Conservation (phyloP, 768 basidiomycete species). For the Pleurotus ostreatus region DNA sequence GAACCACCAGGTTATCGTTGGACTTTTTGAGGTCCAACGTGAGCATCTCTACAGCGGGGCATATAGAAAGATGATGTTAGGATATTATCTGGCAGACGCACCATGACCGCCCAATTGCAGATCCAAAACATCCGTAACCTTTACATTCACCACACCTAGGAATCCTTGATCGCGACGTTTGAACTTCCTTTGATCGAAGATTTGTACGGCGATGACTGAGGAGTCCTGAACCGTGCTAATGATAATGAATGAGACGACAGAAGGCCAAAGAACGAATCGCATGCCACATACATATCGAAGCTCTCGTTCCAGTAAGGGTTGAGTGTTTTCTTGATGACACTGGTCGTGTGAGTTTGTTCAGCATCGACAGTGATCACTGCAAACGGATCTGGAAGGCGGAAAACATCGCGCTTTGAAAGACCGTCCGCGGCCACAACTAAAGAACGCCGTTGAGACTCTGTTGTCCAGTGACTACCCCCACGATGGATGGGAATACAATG, state of each 20-base stretch:
- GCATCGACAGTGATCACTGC: constrained; percentile 98
- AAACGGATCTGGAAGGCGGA: constrained; percentile 95
- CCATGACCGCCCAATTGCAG: constrained; percentile 92
- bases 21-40: constrained; percentile 97
- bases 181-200: constrained; percentile 99
- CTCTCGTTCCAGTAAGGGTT: constrained; percentile 98
- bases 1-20: constrained; percentile 97
- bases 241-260: constrained; percentile 5
- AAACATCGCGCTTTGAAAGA: constrained; percentile 90
- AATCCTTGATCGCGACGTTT: constrained; percentile 98
- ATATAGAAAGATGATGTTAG: neutral
- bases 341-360: constrained; percentile 95
- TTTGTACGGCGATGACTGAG: constrained; percentile 97
- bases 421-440: constrained; percentile 94
- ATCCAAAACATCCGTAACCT: constrained; percentile 87
- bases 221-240: constrained; percentile 90
- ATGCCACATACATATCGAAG: constrained; percentile 82
- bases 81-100: constrained; percentile 32
- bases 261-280: constrained; percentile 7
- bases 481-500: too few species aligned
- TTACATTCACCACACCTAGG: constrained; percentile 94
- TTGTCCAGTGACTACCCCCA: neutral
- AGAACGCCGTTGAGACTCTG: constrained; percentile 8
- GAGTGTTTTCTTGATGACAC: constrained; percentile 92
- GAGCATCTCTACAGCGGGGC: constrained; percentile 72